A percentile compares a stretch with the other conserved stretches of the same genome.
Evolutionary conservation across 2,329 filamentous ascomycete species (phyloP).

Genomic region (Aspergillus flavus): DNA sequence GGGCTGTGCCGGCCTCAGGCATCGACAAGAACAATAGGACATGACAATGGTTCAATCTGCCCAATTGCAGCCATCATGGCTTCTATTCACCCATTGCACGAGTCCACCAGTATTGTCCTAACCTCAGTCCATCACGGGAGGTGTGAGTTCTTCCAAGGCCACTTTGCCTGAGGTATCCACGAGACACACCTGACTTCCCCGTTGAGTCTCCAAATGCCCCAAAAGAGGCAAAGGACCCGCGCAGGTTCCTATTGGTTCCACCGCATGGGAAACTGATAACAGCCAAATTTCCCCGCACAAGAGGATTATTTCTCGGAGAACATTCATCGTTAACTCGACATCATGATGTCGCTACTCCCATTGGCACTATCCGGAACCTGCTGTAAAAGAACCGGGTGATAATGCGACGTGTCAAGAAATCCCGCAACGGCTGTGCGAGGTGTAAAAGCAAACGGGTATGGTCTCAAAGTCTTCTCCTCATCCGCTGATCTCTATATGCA

Average conservation of each 20-base stretch:
- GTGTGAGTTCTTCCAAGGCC: not conserved
- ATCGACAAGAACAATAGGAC: slow-evolving; percentile 24
- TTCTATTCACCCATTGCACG: not conserved
- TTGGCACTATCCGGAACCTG: slow-evolving; percentile 43
- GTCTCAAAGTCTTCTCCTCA: slow-evolving; percentile 3
- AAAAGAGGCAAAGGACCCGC: not conserved
- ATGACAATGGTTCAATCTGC: slow-evolving; percentile 19
- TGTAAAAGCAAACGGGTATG: slow-evolving; percentile 46
- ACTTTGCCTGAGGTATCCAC: not conserved
- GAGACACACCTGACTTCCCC: not conserved
- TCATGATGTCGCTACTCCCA: slow-evolving; percentile 30
- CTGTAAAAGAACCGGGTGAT: slow-evolving; percentile 46
- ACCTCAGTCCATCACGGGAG: too few species aligned
- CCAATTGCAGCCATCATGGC: not conserved
- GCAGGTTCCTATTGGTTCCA: not conserved
- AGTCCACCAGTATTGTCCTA: too few species aligned
- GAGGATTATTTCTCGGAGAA: not conserved
- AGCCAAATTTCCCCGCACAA: slow-evolving; percentile 9
- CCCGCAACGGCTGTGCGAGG: slow-evolving; percentile 44
- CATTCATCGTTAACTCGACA: not conserved
- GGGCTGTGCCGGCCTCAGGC: slow-evolving; percentile 28
- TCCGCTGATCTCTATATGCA: slow-evolving; percentile 1
- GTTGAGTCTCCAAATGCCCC: slow-evolving; percentile 1
- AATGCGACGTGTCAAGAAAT: slow-evolving; percentile 47
- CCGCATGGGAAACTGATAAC: not conserved